Evolutionary conservation across 805 yeast species (phyloP).

Genomic region (Cyberlindnera petersonii): DNA sequence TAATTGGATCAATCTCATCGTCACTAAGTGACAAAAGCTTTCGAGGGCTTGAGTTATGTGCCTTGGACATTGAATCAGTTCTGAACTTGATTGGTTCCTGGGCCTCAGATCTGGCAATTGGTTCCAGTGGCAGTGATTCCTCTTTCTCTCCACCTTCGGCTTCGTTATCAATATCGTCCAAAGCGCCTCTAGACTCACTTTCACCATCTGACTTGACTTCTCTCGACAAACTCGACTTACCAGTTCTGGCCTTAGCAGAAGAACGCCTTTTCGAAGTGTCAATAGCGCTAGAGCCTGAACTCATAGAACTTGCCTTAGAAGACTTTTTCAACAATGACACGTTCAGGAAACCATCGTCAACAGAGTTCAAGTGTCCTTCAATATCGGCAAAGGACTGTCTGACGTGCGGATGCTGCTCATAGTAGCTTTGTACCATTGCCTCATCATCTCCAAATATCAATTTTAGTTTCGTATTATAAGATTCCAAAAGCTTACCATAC

Average conservation of each 20-base stretch:
- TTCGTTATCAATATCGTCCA: slow-evolving; percentile 13
- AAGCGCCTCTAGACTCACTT: slow-evolving; percentile 13
- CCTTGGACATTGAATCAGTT: slow-evolving; percentile 18
- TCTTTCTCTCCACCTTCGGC: slow-evolving; percentile 13
- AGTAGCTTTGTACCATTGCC: slow-evolving; percentile 21
- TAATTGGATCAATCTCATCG: slow-evolving; percentile 23
- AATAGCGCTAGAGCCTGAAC: slow-evolving; percentile 19
- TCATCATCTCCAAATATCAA: slow-evolving; percentile 26
- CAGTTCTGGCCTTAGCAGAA: slow-evolving; percentile 14
- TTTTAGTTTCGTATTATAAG: slow-evolving; percentile 25
- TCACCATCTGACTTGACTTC: slow-evolving; percentile 27
- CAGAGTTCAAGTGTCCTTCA: slow-evolving; percentile 51
- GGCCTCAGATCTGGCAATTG: slow-evolving; percentile 2
- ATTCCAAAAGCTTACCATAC: slow-evolving; percentile 26
- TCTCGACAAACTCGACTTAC: slow-evolving; percentile 25
- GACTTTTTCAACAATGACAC: slow-evolving; percentile 48
- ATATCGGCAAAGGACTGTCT: slow-evolving; percentile 41
- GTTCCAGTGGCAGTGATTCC: slow-evolving; percentile 2
- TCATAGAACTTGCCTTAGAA: slow-evolving; percentile 23
- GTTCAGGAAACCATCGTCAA: slow-evolving; percentile 66
- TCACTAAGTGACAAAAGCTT: slow-evolving; percentile 6
- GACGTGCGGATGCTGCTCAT: slow-evolving; percentile 28
- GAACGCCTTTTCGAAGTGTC: slow-evolving; percentile 13
- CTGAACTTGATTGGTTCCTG: slow-evolving; percentile 17
- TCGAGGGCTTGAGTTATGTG: slow-evolving; percentile 11